Evolutionary conservation across 768 basidiomycete species (phyloP).

Genomic region (Auricularia heimuer): DNA sequence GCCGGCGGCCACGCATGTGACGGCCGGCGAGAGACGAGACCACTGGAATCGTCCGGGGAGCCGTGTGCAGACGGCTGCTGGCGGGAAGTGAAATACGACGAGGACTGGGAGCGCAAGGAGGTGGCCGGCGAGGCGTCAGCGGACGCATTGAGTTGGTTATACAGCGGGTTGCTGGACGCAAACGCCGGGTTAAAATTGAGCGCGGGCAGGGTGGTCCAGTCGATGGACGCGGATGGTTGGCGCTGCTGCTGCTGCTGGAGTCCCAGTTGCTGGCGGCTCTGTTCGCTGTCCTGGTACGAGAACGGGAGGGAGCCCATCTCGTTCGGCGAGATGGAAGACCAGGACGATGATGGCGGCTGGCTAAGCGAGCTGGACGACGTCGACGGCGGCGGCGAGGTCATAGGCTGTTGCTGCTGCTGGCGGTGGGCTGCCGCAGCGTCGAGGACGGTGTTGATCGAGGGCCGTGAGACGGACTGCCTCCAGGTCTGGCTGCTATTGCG

Average conservation of each 20-base stretch:
- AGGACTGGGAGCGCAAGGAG: background rate
- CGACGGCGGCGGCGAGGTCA: background rate
- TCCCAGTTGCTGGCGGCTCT: background rate
- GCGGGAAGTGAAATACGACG: background rate
- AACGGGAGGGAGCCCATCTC: background rate
- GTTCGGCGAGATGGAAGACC: background rate
- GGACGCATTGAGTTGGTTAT: background rate
- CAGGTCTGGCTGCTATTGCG: background rate
- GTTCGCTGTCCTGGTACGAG: slow-evolving; percentile 1
- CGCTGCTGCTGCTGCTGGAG: background rate
- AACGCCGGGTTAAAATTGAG: slow-evolving; percentile 1
- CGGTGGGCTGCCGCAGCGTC: background rate
- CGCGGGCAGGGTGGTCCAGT: slow-evolving; percentile 1
- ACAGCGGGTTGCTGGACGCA: background rate
- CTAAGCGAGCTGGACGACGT: background rate
- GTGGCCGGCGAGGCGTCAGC: slow-evolving; percentile 1
- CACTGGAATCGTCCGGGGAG: background rate
- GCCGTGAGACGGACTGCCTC: background rate
- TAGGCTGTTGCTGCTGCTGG: background rate
- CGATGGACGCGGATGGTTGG: background rate
- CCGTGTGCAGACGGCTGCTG: background rate
- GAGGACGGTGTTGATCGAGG: slow-evolving; percentile 2
- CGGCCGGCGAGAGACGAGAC: background rate
- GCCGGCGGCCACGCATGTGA: slow-evolving; percentile 1
- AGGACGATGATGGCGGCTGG: background rate